These are phyloP conservation scores for Lithospermum erythrorhizon DNA, from an alignment of 257 asterid genomes.

Conservation along the genomic window DNA sequence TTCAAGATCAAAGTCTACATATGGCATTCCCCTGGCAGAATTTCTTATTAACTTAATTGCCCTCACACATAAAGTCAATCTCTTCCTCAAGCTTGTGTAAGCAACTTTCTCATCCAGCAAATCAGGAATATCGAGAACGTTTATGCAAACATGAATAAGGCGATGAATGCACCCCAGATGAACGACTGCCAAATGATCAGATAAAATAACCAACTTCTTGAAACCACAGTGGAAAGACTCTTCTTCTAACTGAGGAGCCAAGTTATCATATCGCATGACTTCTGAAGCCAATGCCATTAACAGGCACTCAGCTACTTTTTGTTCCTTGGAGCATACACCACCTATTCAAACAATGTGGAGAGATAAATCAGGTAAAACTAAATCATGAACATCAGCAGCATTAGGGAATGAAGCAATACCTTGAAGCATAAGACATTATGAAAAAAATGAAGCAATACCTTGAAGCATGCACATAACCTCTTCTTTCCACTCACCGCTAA, in stretches of 20 bases:
- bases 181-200: slow-evolving; percentile 74
- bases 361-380: slow-evolving; percentile 4
- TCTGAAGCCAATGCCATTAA: slow-evolving; percentile 52
- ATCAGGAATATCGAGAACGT: slow-evolving; percentile 36
- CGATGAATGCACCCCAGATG: slow-evolving; percentile 70
- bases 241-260: slow-evolving; percentile 23
- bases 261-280: slow-evolving; percentile 39
- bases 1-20: slow-evolving; percentile 35
- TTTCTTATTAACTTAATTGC: slow-evolving; percentile 55
- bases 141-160: slow-evolving; percentile 48
- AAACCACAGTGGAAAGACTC: slow-evolving; percentile 32
- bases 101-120: slow-evolving; percentile 48
- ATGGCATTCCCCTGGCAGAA: slow-evolving; percentile 46
- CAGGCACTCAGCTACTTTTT: slow-evolving; percentile 51
- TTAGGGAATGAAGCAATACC: neutral
- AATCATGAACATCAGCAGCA: neutral
- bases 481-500: slow-evolving; percentile 38
- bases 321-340: slow-evolving; percentile 56
- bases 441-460: slow-evolving; percentile 36
- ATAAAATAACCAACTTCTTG: slow-evolving; percentile 32
- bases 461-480: slow-evolving; percentile 52
- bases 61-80: slow-evolving; percentile 52
- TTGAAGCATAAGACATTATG: neutral
- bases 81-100: slow-evolving; percentile 43
- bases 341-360: slow-evolving; percentile 30